These are phyloP conservation scores for Tricladium varicosporioides DNA, from an alignment of 2,329 filamentous ascomycete species.

Conservation along the genomic window DNA sequence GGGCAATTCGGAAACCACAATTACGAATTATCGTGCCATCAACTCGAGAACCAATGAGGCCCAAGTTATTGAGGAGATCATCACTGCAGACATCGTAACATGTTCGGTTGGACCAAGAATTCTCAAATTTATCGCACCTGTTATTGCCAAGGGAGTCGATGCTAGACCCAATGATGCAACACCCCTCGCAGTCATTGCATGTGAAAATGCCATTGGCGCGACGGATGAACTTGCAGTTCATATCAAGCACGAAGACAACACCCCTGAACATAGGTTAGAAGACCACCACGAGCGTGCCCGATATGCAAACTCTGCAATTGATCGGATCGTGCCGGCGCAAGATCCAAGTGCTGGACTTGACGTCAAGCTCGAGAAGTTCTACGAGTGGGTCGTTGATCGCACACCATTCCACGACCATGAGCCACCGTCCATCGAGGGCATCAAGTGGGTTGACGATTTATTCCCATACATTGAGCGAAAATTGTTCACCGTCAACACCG, in stretches of 20 bases:
- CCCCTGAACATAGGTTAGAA: constrained; percentile 62
- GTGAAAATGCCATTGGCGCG: constrained; percentile 95
- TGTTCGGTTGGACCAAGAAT: constrained; percentile 97
- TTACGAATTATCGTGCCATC: constrained; percentile 95
- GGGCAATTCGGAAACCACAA: constrained; percentile 75
- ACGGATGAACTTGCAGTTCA: constrained; percentile 81
- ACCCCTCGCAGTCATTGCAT: constrained; percentile 90
- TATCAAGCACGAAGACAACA: constrained; percentile 75
- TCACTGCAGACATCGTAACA: constrained; percentile 85
- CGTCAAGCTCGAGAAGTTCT: constrained; percentile 97
- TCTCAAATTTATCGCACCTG: constrained; percentile 92
- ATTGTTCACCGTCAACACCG: constrained; percentile 98
- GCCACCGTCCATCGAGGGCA: constrained; percentile 75
- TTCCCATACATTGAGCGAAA: constrained; percentile 98
- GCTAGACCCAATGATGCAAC: constrained; percentile 60
- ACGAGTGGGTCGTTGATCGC: constrained; percentile 95
- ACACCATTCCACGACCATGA: constrained; percentile 74
- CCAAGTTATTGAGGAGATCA: constrained; percentile 80
- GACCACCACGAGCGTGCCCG: constrained; percentile 72
- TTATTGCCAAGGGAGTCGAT: constrained; percentile 92
- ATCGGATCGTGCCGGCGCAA: constrained; percentile 95
- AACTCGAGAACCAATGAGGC: constrained; percentile 86
- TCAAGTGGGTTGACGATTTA: constrained; percentile 91
- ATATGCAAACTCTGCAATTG: constrained; percentile 97
- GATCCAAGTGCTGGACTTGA: constrained; percentile 76